Conservation (phyloP, 176 grass and related monocot species). For the Panicum miliaceum region DNA sequence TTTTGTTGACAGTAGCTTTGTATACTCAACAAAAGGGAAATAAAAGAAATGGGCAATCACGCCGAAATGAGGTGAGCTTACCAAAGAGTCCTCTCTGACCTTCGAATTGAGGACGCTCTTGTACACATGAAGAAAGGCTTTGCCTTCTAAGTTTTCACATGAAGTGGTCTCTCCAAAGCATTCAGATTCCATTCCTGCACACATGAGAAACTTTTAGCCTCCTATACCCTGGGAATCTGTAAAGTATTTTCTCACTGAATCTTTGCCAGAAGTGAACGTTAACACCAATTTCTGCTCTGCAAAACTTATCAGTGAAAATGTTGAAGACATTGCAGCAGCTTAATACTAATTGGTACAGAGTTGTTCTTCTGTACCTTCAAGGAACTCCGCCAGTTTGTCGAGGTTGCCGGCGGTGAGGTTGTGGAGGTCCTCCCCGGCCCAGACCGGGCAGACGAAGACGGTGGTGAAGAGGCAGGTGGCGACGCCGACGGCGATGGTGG, state of each 20-base stretch:
- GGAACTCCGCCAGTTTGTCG: constrained; percentile 77
- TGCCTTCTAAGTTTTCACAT: constrained; percentile 55
- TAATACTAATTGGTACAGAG: background rate
- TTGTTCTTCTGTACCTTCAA: constrained; percentile 56
- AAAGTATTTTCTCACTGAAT: background rate
- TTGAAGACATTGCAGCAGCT: background rate
- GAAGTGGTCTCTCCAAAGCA: constrained; percentile 61
- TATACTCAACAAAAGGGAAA: background rate
- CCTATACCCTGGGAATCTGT: background rate
- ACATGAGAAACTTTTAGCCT: background rate
- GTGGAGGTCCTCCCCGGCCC: constrained; percentile 92
- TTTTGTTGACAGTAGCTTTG: background rate
- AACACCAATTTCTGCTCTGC: too few relatives aligned
- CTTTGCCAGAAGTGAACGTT: background rate
- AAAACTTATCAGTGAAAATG: background rate
- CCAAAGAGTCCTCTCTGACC: constrained; percentile 72
- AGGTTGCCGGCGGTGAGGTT: constrained; percentile 60
- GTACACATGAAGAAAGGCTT: constrained; percentile 71
- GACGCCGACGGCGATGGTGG: constrained; percentile 77
- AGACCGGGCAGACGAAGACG: constrained; percentile 72
- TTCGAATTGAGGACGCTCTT: constrained; percentile 77
- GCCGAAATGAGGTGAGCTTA: constrained; percentile 42
- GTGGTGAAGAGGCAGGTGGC: constrained; percentile 67
- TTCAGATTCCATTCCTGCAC: constrained; percentile 76
- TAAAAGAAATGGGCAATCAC: background rate